A percentile compares a stretch with the other conserved stretches of the same genome.
Evolutionary conservation across 257 asterid species (phyloP).

Genomic region (Capsicum baccatum): DNA sequence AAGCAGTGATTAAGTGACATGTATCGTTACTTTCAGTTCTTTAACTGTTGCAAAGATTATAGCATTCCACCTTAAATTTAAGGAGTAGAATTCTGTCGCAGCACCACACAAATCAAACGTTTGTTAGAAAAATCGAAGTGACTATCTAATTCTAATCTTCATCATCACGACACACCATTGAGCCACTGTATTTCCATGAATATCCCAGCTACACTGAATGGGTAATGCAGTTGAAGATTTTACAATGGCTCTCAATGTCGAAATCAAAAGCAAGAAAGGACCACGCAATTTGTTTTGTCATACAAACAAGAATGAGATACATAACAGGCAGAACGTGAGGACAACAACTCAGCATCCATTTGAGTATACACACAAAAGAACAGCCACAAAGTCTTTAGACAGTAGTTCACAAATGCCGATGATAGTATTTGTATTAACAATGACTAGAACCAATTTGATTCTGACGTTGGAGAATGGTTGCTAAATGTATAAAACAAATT

Average conservation of each 20-base stretch:
- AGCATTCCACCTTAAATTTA: neutral
- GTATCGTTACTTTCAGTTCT: neutral
- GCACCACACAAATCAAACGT: neutral
- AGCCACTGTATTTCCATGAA: neutral
- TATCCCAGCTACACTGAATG: neutral
- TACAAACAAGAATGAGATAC: neutral
- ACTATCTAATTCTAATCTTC: neutral
- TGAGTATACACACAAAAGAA: neutral
- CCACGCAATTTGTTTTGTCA: neutral
- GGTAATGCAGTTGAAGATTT: neutral
- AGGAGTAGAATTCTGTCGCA: neutral
- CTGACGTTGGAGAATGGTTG: conserved; percentile 12
- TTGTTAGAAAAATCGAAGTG: neutral
- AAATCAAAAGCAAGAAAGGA: conserved; percentile 8
- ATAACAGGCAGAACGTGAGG: neutral
- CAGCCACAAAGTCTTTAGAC: neutral
- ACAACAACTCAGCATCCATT: neutral
- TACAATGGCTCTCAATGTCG: neutral
- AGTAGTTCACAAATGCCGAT: neutral
- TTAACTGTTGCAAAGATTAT: neutral
- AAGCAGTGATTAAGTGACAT: neutral
- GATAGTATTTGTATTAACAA: neutral
- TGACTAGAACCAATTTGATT: conserved; percentile 16
- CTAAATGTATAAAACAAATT: conserved; percentile 1
- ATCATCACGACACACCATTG: neutral